Percentiles rank a stretch among this genome's conserved stretches.
These are phyloP conservation scores for Globisporangium sylvaticum DNA, from an alignment of 352 stramenopile species.

Conservation along the genomic window DNA sequence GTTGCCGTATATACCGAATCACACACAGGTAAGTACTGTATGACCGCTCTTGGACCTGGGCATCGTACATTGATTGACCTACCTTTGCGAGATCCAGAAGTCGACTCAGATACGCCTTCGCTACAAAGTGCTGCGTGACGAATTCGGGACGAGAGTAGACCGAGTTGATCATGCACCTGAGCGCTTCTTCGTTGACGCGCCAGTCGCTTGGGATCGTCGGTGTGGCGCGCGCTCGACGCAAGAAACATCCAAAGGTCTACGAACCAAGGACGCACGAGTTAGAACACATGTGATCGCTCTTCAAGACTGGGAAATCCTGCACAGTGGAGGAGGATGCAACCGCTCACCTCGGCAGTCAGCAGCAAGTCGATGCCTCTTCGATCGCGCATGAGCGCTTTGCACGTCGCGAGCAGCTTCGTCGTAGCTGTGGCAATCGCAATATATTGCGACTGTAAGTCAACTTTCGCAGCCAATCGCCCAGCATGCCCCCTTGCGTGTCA, in stretches of 20 bases:
- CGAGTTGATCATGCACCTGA: constrained; percentile 73
- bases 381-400: constrained; percentile 67
- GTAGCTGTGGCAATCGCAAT: constrained; percentile 8
- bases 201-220: constrained; percentile 10
- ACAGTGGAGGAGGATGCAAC: not conserved
- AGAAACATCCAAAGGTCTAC: constrained; percentile 36
- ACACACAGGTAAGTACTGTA: not conserved
- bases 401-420: constrained; percentile 29
- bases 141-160: constrained; percentile 60
- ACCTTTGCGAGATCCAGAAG: constrained; percentile 28
- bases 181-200: constrained; percentile 37
- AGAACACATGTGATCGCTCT: not conserved
- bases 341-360: constrained; percentile 35
- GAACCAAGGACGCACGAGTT: constrained; percentile 1
- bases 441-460: not conserved
- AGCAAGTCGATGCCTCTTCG: constrained; percentile 54
- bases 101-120: constrained; percentile 19
- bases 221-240: constrained; percentile 21
- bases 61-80: not conserved
- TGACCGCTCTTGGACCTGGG: not conserved
- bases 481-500: not conserved
- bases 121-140: constrained; percentile 28
- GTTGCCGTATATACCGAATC: not conserved
- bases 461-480: not conserved
- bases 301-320: not conserved